Percentiles rank a stretch among this genome's conserved stretches.
phyloP scores from a whole-genome alignment of 2,329 filamentous ascomycete species.

The Sporothrix curviconia region DNA sequence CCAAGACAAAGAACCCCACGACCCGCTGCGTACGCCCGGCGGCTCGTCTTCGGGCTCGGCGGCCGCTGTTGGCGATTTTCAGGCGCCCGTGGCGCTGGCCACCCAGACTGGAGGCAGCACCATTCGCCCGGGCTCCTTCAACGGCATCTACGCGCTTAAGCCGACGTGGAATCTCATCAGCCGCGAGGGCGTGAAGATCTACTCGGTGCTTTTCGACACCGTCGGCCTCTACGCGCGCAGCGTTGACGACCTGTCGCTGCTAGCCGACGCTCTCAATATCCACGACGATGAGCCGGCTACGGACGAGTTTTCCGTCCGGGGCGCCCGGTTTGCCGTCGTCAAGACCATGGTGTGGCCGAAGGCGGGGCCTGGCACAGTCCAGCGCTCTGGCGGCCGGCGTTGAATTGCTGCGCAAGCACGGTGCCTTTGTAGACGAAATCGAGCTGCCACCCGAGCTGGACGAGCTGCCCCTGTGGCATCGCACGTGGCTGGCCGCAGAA shows the following conservation, averaged over 20 bases:
- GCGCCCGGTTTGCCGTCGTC: conserved; percentile 47
- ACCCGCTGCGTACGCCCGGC: conserved; percentile 49
- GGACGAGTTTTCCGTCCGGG: conserved; percentile 32
- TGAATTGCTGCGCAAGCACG: conserved; percentile 35
- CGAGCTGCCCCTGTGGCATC: conserved; percentile 46
- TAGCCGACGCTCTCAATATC: conserved; percentile 49
- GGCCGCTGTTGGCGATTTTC: conserved; percentile 59
- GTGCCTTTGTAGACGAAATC: conserved; percentile 51
- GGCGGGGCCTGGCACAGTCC: conserved; percentile 38
- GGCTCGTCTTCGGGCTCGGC: conserved; percentile 63
- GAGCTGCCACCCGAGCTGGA: conserved; percentile 44
- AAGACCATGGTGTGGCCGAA: conserved; percentile 47
- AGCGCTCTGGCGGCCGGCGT: conserved; percentile 37
- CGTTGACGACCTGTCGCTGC: conserved; percentile 50
- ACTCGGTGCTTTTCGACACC: conserved; percentile 54
- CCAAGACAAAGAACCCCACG: conserved; percentile 50
- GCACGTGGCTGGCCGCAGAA: conserved; percentile 43
- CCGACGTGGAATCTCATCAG: conserved; percentile 60
- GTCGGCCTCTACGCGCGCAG: conserved; percentile 54
- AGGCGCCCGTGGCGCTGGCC: conserved; percentile 54
- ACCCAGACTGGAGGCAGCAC: conserved; percentile 61
- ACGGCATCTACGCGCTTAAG: conserved; percentile 58
- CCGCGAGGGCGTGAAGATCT: conserved; percentile 54
- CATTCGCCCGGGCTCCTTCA: conserved; percentile 59
- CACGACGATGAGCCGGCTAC: conserved; percentile 39